A percentile compares a stretch with the other conserved stretches of the same genome.
Conservation (phyloP, 2,329 filamentous ascomycete species). For the Trichoderma hamatum region DNA sequence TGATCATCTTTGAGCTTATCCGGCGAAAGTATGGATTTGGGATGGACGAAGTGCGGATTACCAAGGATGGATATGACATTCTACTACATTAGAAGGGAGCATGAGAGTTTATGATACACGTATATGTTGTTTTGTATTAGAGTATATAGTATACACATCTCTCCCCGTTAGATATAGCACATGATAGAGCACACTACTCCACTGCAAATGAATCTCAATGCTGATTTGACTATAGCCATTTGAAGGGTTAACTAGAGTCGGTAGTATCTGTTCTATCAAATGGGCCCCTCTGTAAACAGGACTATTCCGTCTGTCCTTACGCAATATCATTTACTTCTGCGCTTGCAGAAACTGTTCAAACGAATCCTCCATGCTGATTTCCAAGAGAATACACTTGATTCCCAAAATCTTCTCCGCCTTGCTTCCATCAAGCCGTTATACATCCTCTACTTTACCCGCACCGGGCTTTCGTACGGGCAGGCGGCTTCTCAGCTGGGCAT, state of each 20-base stretch:
- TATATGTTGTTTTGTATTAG: conserved; percentile 3
- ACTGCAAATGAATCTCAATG: neutral
- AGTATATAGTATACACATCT: conserved; percentile 21
- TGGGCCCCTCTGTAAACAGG: neutral
- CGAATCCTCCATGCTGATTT: conserved; percentile 25
- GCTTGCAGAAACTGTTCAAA: conserved; percentile 13
- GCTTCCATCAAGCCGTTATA: conserved; percentile 50
- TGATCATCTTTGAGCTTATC: conserved; percentile 79
- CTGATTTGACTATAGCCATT: neutral
- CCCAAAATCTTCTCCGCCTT: conserved; percentile 51
- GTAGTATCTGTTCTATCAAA: neutral
- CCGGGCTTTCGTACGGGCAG: conserved; percentile 30
- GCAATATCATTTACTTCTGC: neutral
- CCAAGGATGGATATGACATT: conserved; percentile 72
- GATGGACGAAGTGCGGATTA: conserved; percentile 65
- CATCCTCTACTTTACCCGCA: conserved; percentile 35
- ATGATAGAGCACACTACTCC: conserved; percentile 11
- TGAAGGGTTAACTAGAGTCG: neutral
- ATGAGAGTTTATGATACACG: neutral
- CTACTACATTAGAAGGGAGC: conserved; percentile 49
- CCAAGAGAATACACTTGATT: conserved; percentile 58
- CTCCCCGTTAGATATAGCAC: neutral
- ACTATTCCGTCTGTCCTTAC: neutral
- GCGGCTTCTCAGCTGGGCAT: conserved; percentile 47
- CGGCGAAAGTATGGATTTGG: conserved; percentile 70